Conservation (phyloP, 2,329 filamentous ascomycete species). For the Hypoxylon sp. region DNA sequence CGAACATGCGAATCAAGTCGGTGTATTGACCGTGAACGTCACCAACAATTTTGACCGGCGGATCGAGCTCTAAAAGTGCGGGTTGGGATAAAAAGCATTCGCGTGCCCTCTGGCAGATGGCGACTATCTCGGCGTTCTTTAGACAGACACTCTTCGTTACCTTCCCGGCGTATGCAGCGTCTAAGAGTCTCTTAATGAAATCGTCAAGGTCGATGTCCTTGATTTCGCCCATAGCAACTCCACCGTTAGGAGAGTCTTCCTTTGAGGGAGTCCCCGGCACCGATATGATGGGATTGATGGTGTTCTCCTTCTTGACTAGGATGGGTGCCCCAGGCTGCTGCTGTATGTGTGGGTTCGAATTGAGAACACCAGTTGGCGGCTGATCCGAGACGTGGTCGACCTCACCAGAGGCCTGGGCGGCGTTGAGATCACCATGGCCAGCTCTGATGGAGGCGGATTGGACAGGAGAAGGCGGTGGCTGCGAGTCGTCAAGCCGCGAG, state of each 20-base stretch:
- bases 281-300: conserved; percentile 72
- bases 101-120: conserved; percentile 89
- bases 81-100: conserved; percentile 94
- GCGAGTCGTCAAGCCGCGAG: conserved; percentile 63
- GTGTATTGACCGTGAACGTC: conserved; percentile 98
- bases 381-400: conserved; percentile 95
- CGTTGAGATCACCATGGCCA: conserved; percentile 81
- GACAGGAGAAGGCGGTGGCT: conserved; percentile 87
- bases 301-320: conserved; percentile 81
- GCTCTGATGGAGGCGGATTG: conserved; percentile 79
- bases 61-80: conserved; percentile 88
- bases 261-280: conserved; percentile 42
- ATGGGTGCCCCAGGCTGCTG: conserved; percentile 89
- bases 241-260: conserved; percentile 63
- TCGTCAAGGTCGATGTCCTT: conserved; percentile 96
- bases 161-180: conserved; percentile 95
- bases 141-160: conserved; percentile 97
- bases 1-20: conserved; percentile 95
- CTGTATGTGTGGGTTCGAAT: conserved; percentile 65
- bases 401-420: conserved; percentile 87
- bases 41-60: conserved; percentile 97
- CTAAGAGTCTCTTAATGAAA: conserved; percentile 93
- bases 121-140: conserved; percentile 96
- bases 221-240: conserved; percentile 87
- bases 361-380: conserved; percentile 76